Base-by-base conservation (phyloP, 1,284 basidiomycete species). In the Rhodofomes roseus region DNA sequence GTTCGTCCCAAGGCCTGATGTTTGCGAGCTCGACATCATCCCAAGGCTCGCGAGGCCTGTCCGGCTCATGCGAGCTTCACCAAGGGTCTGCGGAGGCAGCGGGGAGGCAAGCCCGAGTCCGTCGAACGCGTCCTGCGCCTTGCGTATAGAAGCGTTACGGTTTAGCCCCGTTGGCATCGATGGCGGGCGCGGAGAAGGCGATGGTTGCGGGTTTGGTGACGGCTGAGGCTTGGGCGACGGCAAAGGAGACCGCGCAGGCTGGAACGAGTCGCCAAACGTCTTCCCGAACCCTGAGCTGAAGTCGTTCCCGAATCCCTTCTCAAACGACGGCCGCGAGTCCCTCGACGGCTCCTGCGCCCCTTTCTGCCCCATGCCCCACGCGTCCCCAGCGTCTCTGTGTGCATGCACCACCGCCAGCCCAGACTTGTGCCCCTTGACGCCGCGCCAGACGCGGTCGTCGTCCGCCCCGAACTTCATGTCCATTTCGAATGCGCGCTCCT, bases 111-210 rank as follows among this genome's bases (percentile, higher is more conserved):
- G 67, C 6, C 86, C 89, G 39, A 93, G 75, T 12, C 87, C 90
- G 51, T 89, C 88, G 64, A 93, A 93, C 2, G 90, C 90, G 70
- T 92, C 90, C 62, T 81, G 86, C 27, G 78, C 62, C 59, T 62
- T 62, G n/a, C 67, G 67, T n/a, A 44, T 37, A 20, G 57, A 59
- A 27, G 58, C 52, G 29, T 46, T 43, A 6, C 54, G 60, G 9
- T 31, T 37, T 3, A 46, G 31, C 40, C 14, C 46, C 2, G 55
- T 57, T 5, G 56, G 18, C 9, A 34, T 37, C n/a, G 62, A 29
- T 48, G 57, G 60, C 12, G 48, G 55, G 11, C 60, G 44, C 11
- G 65, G 64, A 16, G 63, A 66, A 5, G 68, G 64, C 29, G 61
- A 40, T 22, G 63, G 71, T 39, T 67, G 68, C 27, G 68, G 44